Percentiles rank a stretch among this genome's conserved stretches.
Conservation (phyloP, 495 filamentous ascomycete genomes). For the Xylaria palmicola region DNA sequence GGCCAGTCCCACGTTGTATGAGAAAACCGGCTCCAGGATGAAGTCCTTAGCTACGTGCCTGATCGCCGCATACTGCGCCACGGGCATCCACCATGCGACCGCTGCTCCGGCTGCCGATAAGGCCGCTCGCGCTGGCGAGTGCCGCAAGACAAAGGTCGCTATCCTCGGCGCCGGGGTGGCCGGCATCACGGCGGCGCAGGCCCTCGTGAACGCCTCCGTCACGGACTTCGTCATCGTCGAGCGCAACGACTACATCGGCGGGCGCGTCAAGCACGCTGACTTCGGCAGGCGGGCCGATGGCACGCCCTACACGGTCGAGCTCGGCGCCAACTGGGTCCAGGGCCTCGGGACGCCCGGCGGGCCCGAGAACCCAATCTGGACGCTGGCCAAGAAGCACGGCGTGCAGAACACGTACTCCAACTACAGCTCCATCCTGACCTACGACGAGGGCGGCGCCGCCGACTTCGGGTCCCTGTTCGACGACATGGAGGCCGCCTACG, state of each 20-base stretch:
- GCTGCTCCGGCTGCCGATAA: slow-evolving; percentile 14
- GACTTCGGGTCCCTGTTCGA: slow-evolving; percentile 54
- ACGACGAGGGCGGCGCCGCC: slow-evolving; percentile 52
- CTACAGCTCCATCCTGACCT: slow-evolving; percentile 60
- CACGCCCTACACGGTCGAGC: slow-evolving; percentile 60
- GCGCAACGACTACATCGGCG: slow-evolving; percentile 62
- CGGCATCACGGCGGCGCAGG: slow-evolving; percentile 72
- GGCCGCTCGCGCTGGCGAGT: slow-evolving; percentile 8
- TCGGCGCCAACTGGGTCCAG: slow-evolving; percentile 75
- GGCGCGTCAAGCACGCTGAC: slow-evolving; percentile 53
- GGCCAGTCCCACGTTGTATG: background rate
- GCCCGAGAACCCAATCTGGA: slow-evolving; percentile 70
- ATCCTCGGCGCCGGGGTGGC: slow-evolving; percentile 60
- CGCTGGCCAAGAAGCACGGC: slow-evolving; percentile 62
- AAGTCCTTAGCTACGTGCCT: slow-evolving; percentile 6
- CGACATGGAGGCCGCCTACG: slow-evolving; percentile 52
- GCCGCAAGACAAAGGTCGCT: slow-evolving; percentile 43
- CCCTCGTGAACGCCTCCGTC: slow-evolving; percentile 61
- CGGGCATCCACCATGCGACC: slow-evolving; percentile 11
- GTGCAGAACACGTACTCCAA: slow-evolving; percentile 63
- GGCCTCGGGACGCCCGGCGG: slow-evolving; percentile 58
- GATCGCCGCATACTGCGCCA: slow-evolving; percentile 16
- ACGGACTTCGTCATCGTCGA: slow-evolving; percentile 71
- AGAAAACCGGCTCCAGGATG: slow-evolving; percentile 15
- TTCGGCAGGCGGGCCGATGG: slow-evolving; percentile 57